Conservation (phyloP, 2,329 filamentous ascomycete species). For the Aspergillus fructus region DNA sequence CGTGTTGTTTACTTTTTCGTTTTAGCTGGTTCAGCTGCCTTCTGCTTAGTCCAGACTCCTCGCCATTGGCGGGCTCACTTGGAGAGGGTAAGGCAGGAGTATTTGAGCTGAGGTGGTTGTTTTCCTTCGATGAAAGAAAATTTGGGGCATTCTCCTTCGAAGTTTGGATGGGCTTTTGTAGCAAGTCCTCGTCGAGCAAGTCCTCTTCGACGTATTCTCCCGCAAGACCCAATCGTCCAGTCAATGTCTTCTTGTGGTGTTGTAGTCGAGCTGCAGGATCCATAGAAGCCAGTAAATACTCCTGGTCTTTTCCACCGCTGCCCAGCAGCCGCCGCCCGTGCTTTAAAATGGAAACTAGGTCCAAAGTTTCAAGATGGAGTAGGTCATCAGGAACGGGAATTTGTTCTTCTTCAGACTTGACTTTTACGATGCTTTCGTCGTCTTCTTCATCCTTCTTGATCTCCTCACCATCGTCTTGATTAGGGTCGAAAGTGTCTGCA, state of each 20-base stretch:
- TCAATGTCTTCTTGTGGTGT: constrained; percentile 86
- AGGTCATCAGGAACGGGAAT: constrained; percentile 51
- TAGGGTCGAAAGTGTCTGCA: constrained; percentile 84
- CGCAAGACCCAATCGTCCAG: constrained; percentile 76
- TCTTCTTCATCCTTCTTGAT: constrained; percentile 52
- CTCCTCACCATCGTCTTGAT: constrained; percentile 63
- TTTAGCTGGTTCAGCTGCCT: constrained; percentile 93
- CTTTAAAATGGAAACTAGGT: constrained; percentile 76
- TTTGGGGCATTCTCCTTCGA: constrained; percentile 53
- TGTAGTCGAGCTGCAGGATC: constrained; percentile 77
- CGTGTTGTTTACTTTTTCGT: constrained; percentile 86
- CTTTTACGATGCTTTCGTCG: constrained; percentile 35
- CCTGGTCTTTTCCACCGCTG: constrained; percentile 76
- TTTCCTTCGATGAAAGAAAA: constrained; percentile 41
- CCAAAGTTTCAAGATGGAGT: constrained; percentile 71
- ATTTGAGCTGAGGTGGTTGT: constrained; percentile 45
- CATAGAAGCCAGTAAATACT: constrained; percentile 78
- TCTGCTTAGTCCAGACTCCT: constrained; percentile 77
- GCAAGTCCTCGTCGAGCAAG: constrained; percentile 67
- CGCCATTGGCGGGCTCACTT: constrained; percentile 51
- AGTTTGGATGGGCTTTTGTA: constrained; percentile 44
- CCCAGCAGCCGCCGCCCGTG: constrained; percentile 82
- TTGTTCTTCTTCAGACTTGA: constrained; percentile 36
- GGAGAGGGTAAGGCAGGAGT: constrained; percentile 48
- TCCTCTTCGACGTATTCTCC: constrained; percentile 85